phyloP scores from a whole-genome alignment of 495 filamentous ascomycete species.

The Penicillium mononematosum region DNA sequence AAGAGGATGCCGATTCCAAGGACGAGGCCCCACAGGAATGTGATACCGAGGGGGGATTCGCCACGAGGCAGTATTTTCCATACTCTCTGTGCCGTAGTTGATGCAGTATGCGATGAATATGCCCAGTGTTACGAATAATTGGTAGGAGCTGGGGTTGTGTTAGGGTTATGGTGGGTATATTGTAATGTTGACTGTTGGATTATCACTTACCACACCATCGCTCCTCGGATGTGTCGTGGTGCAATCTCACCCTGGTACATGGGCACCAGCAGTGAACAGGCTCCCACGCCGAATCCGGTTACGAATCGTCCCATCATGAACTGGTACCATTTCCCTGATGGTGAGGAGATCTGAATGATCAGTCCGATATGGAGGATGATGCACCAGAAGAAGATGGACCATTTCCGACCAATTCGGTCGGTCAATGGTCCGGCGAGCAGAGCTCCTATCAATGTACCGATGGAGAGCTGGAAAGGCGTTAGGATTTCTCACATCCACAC shows the following conservation, averaged over 20 bases:
- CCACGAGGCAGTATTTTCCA: slow-evolving; percentile 57
- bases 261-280: slow-evolving; percentile 64
- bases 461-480: slow-evolving; percentile 43
- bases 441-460: slow-evolving; percentile 66
- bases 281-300: slow-evolving; percentile 64
- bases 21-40: slow-evolving; percentile 68
- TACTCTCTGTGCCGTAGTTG: slow-evolving; percentile 67
- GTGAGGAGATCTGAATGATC: slow-evolving; percentile 61
- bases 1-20: slow-evolving; percentile 67
- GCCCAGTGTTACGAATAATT: slow-evolving; percentile 81
- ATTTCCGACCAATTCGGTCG: slow-evolving; percentile 49
- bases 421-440: slow-evolving; percentile 54
- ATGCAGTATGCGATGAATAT: slow-evolving; percentile 78
- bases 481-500: not conserved
- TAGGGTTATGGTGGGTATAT: not conserved
- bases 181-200: not conserved
- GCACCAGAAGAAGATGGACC: slow-evolving; percentile 50
- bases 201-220: slow-evolving; percentile 54
- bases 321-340: slow-evolving; percentile 48
- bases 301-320: slow-evolving; percentile 52
- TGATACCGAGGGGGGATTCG: slow-evolving; percentile 71
- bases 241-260: slow-evolving; percentile 67
- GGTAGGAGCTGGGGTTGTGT: slow-evolving; percentile 51
- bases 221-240: slow-evolving; percentile 61
- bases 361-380: slow-evolving; percentile 62